Conservation (phyloP, 2,329 filamentous ascomycete genomes). For the Ophiocordyceps camponoti-rufipedis region DNA sequence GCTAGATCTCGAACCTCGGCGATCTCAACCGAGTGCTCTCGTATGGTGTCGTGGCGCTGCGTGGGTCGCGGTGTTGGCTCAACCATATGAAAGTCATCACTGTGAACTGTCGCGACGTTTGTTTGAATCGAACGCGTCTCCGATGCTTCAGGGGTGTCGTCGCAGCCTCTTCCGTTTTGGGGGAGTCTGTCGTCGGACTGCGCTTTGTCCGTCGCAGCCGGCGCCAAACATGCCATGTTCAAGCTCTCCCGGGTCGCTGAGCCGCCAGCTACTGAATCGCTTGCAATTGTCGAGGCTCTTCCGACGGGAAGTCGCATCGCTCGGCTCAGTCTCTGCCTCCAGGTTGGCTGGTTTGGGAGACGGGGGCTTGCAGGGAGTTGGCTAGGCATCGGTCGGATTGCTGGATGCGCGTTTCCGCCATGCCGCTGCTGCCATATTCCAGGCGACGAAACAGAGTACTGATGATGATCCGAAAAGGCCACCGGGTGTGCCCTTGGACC, state of each 20-base stretch:
- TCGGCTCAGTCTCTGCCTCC: slow-evolving; percentile 10
- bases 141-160: neutral
- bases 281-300: slow-evolving; percentile 17
- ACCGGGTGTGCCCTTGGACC: neutral
- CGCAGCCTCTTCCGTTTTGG: neutral
- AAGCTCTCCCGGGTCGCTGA: slow-evolving; percentile 1
- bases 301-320: slow-evolving; percentile 13
- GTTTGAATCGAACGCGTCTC: slow-evolving; percentile 9
- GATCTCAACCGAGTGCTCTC: neutral
- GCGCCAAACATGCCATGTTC: neutral
- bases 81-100: slow-evolving; percentile 14
- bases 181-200: neutral
- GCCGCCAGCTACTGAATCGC: slow-evolving; percentile 6
- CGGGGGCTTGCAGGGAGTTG: neutral
- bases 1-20: neutral
- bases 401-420: neutral
- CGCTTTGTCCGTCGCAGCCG: neutral
- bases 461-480: neutral
- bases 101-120: slow-evolving; percentile 16
- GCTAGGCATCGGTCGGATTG: neutral
- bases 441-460: neutral
- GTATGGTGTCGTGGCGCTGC: neutral
- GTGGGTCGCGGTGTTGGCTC: neutral
- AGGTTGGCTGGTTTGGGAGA: slow-evolving; percentile 5
- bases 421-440: neutral